Base-by-base conservation (phyloP, 768 basidiomycete genomes). In the Suillus subluteus region DNA sequence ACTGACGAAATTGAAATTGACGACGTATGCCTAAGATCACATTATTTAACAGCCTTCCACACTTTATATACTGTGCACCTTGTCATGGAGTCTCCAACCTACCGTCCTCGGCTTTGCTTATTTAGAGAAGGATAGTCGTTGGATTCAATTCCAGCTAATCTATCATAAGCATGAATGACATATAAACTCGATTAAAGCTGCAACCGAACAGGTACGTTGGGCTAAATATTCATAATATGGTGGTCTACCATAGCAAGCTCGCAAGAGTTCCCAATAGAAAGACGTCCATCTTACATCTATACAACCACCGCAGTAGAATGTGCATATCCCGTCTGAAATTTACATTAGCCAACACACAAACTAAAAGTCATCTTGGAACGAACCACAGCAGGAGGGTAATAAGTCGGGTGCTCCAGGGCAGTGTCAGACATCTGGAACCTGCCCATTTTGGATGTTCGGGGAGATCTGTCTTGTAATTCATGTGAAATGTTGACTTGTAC, bases 391-490 rank as follows among this genome's bases (percentile, higher is more conserved):
- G 30, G 4, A 21, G 46, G 9, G 11, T 55, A 18, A 7, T 32
- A 55, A 55, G 16, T 32, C 18, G 26, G 18, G n/a, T 21, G 30
- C 2, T 23, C 37, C 37, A 13, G 18, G 16, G 32, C 30, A n/a
- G 6, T 48, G 8, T 62, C 54, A 48, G 16, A 58, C 40, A 16
- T 2, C 18, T 23, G 6, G n/a, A 35, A 11, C 13, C 37, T 32
- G 35, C n/a, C 48, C 32, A 21, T 26, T 9, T 43, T 37, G 13
- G 16, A 56, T 0, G 26, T 11, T 62, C 18, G 16, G 16, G 32
- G 32, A 23, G 23, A 35, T 6, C 1, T 16, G 13, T 71, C 75
- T 64, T 64, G 79, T n/a, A 21, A n/a, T 46, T 46, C 46, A 46
- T n/a, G 46, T 74, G 16, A 30, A 21, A 11, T 18, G 54, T 32